Evolutionary conservation across 305 asterid genomes (phyloP).

Genomic region (Fraxinus albicans): DNA sequence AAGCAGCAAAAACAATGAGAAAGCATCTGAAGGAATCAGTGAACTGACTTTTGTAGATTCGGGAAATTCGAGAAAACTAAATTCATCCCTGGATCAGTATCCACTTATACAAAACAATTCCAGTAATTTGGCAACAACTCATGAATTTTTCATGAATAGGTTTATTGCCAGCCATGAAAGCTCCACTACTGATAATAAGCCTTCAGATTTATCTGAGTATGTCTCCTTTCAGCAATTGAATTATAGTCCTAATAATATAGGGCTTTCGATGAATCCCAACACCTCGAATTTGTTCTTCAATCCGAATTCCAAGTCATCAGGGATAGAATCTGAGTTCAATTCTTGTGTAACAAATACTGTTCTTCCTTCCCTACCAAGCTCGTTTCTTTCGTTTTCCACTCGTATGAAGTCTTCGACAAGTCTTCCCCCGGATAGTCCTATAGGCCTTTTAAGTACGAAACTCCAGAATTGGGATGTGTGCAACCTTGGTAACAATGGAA

Average conservation of each 20-base stretch:
- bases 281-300: conserved; percentile 38
- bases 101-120: conserved; percentile 8
- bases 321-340: conserved; percentile 29
- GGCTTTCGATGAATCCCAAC: conserved; percentile 37
- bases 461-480: conserved; percentile 50
- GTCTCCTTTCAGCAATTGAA: conserved; percentile 41
- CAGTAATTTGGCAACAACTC: conserved; percentile 32
- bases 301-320: conserved; percentile 29
- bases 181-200: conserved; percentile 11
- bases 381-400: conserved; percentile 5
- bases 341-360: conserved; percentile 8
- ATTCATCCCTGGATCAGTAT: conserved; percentile 4
- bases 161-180: conserved; percentile 45
- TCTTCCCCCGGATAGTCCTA: conserved; percentile 17
- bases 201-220: conserved; percentile 26
- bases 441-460: conserved; percentile 24
- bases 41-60: conserved; percentile 33
- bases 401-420: conserved; percentile 29
- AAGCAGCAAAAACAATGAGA: conserved; percentile 39
- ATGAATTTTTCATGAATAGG: conserved; percentile 68
- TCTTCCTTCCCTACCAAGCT: background rate
- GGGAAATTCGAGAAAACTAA: conserved; percentile 24
- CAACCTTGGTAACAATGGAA: conserved; percentile 24
- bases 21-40: conserved; percentile 47
- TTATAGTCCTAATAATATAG: conserved; percentile 31